Evolutionary conservation across 108 stramenopile genomes (phyloP), one percentile per base, ranked within the genome.

Genomic region (Nitzschia sp.): DNA sequence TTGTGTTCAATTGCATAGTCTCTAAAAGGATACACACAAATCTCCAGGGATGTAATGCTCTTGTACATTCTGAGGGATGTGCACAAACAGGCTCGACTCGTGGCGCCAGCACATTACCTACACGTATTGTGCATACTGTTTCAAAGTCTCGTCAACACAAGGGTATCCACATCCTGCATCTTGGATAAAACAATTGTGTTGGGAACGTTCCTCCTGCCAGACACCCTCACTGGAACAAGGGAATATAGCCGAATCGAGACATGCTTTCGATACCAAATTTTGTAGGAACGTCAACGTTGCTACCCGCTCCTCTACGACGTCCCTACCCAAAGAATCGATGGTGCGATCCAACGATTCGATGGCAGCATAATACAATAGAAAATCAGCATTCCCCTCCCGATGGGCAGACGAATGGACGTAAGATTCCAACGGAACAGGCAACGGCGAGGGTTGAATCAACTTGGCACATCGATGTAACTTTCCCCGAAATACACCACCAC

Each of bases 81-180:
- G n/a, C n/a, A n/a, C n/a, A n/a, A n/a, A n/a, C n/a, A n/a, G n/a
- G n/a, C n/a, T n/a, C n/a, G n/a, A n/a, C n/a, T n/a, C n/a, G n/a
- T n/a, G n/a, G n/a, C n/a, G n/a, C n/a, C n/a, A n/a, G n/a, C n/a
- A n/a, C n/a, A n/a, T n/a, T n/a, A n/a, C n/a, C 29, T 34, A 34
- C 29, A 34, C 29, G 5, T 1, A 3, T 34, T 34, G 29, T 34
- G 5, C 29, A 34, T 34, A 34, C 29, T 34, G 29, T 34, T 34
- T 34, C 3, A 34, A 5, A 34, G 29, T 34, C 29, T 34, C 5
- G 29, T 65, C 65, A 52, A 65, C 38, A 29, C 65, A 65, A 15
- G 51, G 51, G 53, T 53, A 65, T 2, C 51, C 65, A 39, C 65
- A 65, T 9, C 65, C 65, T 2, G 19, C 20, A 21, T 65, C 65